Base-by-base conservation (phyloP, 805 yeast species). In the Ogataea angusta region DNA sequence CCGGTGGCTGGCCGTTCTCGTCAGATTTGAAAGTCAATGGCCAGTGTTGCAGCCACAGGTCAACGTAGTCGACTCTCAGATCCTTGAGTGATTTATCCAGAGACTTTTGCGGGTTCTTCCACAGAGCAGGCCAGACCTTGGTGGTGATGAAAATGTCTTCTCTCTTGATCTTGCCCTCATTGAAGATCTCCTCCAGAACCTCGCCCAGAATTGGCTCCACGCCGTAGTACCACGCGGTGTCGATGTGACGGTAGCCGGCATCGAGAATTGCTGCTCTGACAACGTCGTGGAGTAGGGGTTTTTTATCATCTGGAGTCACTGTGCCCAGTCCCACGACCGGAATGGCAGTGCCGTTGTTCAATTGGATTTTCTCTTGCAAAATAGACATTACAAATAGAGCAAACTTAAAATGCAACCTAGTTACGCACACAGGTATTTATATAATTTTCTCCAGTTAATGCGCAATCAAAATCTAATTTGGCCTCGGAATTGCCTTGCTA, bases 271-370 rank as follows among this genome's bases (percentile, higher is more conserved):
- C 63, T 6, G 56, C 56, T 15, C 32, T 41, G 23, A 59, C 10
- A 12, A 54, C 59, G 2, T 44, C 45, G 25, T 53, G 54, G 40
- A 52, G 54, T 3, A 24, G 8, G 1, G 36, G 27, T 10, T 34
- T 30, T 6, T 30, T 30, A 14, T 49, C 54, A 1, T 40, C 48
- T 1, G 40, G 23, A 34, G 48, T 47, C 12, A 49, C 57, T n/a
- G 95, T 84, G 34, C 95, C 93, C 37, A 82, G 73, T 5, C 87
- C 91, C 27, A 85, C 69, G 10, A 69, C 73, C 17, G 91, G 91
- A 47, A 85, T 80, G 22, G 54, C 49, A 22, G 66, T 68, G 17
- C 93, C 91, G 45, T 76, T 75, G 72, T 82, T 83, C 43, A 81
- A 66, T 30, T 69, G 70, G 46, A 69, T 38, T 8, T 43, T 47